Evolutionary conservation across 768 basidiomycete species (phyloP).

Genomic region (Lepiota brunneoincarnata): DNA sequence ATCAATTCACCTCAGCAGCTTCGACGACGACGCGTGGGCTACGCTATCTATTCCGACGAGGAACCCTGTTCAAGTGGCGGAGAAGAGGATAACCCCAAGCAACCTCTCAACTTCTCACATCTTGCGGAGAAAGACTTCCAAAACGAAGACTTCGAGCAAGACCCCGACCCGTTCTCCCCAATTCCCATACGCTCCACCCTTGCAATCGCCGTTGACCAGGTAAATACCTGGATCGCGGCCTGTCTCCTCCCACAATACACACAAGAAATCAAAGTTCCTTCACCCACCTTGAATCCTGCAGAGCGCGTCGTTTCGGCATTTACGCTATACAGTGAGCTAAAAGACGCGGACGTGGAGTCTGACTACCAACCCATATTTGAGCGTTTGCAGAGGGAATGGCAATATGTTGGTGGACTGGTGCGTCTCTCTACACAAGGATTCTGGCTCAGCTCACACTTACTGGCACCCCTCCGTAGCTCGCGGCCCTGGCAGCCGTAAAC

Average conservation of each 20-base stretch:
- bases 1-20: conserved; percentile 14
- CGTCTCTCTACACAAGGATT: no score
- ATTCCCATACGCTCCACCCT: not conserved
- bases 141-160: not conserved
- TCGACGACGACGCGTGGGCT: conserved; percentile 34
- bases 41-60: conserved; percentile 41
- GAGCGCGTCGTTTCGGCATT: conserved; percentile 47
- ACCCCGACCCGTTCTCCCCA: not conserved
- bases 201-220: not conserved
- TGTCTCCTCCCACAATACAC: conserved; percentile 29
- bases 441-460: not conserved
- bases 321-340: conserved; percentile 56
- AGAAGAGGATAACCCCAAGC: conserved; percentile 22
- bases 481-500: conserved; percentile 54
- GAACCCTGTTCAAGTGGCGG: conserved; percentile 24
- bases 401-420: conserved; percentile 60
- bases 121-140: conserved; percentile 21
- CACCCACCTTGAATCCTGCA: conserved; percentile 8
- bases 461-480: conserved; percentile 35
- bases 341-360: conserved; percentile 40
- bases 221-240: conserved; percentile 29
- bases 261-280: conserved; percentile 11
- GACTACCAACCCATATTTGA: conserved; percentile 49
- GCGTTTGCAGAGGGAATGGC: conserved; percentile 61
- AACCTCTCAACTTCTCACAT: conserved; percentile 19